Conservation (phyloP, 2,329 filamentous ascomycete species). For the Moelleriella libera region DNA sequence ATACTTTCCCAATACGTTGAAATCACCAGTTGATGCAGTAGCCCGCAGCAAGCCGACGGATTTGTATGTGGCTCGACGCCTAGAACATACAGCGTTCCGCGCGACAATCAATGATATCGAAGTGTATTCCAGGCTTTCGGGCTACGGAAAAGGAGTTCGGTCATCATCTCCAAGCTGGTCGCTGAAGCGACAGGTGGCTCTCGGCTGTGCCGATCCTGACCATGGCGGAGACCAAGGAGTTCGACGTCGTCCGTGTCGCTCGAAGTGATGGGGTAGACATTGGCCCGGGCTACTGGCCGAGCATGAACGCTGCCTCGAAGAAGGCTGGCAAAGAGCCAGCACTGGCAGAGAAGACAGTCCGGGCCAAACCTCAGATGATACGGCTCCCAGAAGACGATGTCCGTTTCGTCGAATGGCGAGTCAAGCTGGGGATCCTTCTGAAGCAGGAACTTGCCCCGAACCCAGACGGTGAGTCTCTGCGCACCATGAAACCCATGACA, state of each 20-base stretch:
- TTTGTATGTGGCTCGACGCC: no score
- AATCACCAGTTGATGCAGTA: no score
- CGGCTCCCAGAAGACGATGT: constrained; percentile 27
- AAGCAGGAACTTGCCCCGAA: constrained; percentile 29
- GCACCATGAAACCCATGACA: no score
- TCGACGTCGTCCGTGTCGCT: constrained; percentile 25
- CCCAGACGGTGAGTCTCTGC: constrained; percentile 19
- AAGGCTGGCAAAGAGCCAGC: constrained; percentile 21
- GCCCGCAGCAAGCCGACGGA: no score
- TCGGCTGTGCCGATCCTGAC: background rate
- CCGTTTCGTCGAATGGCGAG: constrained; percentile 27
- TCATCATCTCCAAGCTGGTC: no score
- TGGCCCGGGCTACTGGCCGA: constrained; percentile 29
- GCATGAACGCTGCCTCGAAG: constrained; percentile 11
- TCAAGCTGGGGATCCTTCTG: constrained; percentile 29
- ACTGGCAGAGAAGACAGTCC: constrained; percentile 18
- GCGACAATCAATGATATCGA: no score
- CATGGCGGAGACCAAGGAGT: constrained; percentile 23
- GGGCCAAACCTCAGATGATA: constrained; percentile 27
- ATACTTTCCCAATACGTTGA: no score
- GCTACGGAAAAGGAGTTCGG: no score
- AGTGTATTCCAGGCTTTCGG: no score
- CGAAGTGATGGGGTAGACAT: constrained; percentile 31
- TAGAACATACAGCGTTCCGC: no score
- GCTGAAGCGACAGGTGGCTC: no score